A percentile compares a stretch with the other conserved stretches of the same genome.
phyloP scores from a whole-genome alignment of 139 green algal genomes.

The Zygnema cylindricum region DNA sequence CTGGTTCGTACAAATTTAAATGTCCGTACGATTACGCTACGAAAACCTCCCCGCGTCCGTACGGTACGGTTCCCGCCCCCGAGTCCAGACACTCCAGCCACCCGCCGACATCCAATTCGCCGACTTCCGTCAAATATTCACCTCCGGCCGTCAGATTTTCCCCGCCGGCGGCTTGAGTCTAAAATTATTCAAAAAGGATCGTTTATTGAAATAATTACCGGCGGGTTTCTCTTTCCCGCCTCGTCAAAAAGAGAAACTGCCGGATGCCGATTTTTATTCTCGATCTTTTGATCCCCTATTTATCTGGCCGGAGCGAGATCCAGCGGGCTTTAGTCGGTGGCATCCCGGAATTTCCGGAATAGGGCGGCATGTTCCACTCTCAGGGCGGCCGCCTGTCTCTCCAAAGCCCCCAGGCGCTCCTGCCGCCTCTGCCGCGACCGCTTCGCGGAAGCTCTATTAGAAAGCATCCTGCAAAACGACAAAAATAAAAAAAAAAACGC shows the following conservation, averaged over 20 bases:
- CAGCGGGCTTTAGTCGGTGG: background rate
- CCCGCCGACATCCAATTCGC: background rate
- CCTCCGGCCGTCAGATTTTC: background rate
- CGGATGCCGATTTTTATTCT: constrained; percentile 11
- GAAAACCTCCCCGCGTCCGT: background rate
- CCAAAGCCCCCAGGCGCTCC: constrained; percentile 50
- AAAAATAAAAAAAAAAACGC: background rate
- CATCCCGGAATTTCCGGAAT: constrained; percentile 22
- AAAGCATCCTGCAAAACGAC: constrained; percentile 44
- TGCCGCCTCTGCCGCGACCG: constrained; percentile 50
- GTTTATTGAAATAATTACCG: background rate
- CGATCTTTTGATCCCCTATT: no score
- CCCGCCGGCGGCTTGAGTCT: background rate
- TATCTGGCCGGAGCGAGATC: no score
- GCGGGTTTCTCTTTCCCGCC: background rate
- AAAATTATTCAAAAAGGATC: background rate
- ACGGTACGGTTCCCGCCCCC: background rate
- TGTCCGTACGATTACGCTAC: background rate
- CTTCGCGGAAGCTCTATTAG: constrained; percentile 55
- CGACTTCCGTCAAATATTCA: background rate
- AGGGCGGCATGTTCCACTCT: constrained; percentile 47
- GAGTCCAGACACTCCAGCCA: background rate
- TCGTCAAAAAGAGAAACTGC: background rate
- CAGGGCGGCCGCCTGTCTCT: constrained; percentile 25
- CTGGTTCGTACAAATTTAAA: background rate